A percentile compares a stretch with the other conserved stretches of the same genome.
These are phyloP conservation scores for Melampsora americana DNA, from an alignment of 1,284 basidiomycete species.

Conservation along the genomic window DNA sequence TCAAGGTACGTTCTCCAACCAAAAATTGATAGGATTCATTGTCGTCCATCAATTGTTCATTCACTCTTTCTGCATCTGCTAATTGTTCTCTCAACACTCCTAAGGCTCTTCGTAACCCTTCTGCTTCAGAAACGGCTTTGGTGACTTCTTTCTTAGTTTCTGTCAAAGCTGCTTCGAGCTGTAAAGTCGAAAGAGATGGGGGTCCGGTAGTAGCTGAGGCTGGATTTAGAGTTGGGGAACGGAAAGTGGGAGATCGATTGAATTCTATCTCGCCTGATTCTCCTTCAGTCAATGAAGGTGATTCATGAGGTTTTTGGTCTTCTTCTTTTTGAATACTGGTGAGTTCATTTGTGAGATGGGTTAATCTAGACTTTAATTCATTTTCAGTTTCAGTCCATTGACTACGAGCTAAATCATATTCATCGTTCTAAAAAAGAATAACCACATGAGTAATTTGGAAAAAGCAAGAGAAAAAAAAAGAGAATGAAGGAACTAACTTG, in stretches of 20 bases:
- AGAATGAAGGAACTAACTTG: neutral
- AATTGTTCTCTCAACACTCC: slow-evolving; percentile 22
- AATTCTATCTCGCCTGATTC: neutral
- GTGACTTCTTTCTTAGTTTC: slow-evolving; percentile 17
- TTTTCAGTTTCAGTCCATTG: neutral
- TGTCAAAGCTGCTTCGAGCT: neutral
- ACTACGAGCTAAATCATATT: slow-evolving; percentile 1
- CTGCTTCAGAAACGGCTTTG: slow-evolving; percentile 19
- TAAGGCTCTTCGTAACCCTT: neutral
- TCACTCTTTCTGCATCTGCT: slow-evolving; percentile 36
- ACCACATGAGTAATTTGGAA: neutral
- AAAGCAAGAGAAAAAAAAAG: neutral
- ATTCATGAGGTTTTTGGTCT: neutral
- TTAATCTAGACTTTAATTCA: neutral
- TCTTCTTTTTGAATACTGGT: neutral
- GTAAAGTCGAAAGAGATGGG: neutral
- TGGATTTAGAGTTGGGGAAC: neutral
- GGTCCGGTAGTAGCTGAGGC: neutral
- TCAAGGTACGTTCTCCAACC: slow-evolving; percentile 79
- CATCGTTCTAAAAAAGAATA: neutral
- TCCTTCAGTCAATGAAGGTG: neutral
- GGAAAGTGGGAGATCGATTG: neutral
- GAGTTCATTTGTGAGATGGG: neutral
- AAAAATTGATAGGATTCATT: slow-evolving; percentile 93
- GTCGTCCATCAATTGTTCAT: slow-evolving; percentile 63